phyloP scores from a whole-genome alignment of 192 early-diverging fungal genomes.

The Backusella sp. region DNA sequence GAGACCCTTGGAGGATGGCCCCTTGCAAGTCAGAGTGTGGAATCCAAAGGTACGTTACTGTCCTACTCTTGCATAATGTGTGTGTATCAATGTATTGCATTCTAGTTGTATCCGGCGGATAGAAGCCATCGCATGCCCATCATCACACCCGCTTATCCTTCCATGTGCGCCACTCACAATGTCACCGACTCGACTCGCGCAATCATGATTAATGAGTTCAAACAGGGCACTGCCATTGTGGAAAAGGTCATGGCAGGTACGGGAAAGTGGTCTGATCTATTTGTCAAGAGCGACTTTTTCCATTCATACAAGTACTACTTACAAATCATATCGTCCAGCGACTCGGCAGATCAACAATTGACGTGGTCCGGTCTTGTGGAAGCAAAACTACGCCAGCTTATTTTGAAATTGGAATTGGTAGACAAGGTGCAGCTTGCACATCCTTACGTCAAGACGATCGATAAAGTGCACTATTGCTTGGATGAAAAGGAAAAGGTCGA shows the following conservation, averaged over 20 bases:
- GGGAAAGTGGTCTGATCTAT: constrained; percentile 78
- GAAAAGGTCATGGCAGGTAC: constrained; percentile 76
- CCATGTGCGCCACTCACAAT: constrained; percentile 98
- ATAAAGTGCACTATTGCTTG: constrained; percentile 61
- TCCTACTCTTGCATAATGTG: background rate
- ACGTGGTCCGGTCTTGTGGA: constrained; percentile 91
- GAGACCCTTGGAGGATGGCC: constrained; percentile 84
- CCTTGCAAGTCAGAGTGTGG: constrained; percentile 88
- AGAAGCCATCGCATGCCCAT: constrained; percentile 91
- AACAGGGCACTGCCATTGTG: constrained; percentile 72
- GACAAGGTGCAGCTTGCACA: constrained; percentile 75
- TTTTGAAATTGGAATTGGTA: constrained; percentile 78
- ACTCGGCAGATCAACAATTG: constrained; percentile 70
- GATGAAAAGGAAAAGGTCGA: constrained; percentile 66
- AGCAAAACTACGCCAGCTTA: constrained; percentile 84
- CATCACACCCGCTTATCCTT: constrained; percentile 98
- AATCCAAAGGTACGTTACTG: constrained; percentile 68
- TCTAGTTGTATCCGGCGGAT: constrained; percentile 71
- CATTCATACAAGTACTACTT: constrained; percentile 84
- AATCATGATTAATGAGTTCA: constrained; percentile 86
- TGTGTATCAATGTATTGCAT: too few relatives aligned
- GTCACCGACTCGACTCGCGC: constrained; percentile 83
- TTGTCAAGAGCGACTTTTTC: constrained; percentile 91
- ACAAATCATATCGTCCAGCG: constrained; percentile 81
- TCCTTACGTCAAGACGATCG: constrained; percentile 88